phyloP scores from a whole-genome alignment of 2,329 filamentous ascomycete species.

The Apiospora arundinis region DNA sequence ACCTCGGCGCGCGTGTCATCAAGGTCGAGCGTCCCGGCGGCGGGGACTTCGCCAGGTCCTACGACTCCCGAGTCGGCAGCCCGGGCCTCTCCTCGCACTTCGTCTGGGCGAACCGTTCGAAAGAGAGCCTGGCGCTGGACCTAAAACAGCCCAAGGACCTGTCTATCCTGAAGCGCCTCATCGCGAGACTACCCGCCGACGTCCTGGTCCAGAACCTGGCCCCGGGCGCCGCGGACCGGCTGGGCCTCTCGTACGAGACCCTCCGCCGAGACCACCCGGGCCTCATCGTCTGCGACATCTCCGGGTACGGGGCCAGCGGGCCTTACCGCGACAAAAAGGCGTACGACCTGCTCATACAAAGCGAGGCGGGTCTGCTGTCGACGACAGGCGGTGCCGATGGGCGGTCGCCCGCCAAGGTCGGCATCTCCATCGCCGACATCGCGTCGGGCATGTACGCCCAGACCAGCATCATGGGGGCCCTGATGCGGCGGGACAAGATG shows the following conservation, averaged over 20 bases:
- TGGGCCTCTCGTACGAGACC: constrained; percentile 54
- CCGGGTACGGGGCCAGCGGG: constrained; percentile 57
- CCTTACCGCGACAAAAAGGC: constrained; percentile 61
- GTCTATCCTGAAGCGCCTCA: constrained; percentile 48
- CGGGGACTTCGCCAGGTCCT: constrained; percentile 59
- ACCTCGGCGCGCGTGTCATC: constrained; percentile 60
- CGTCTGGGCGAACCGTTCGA: constrained; percentile 61
- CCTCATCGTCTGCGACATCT: constrained; percentile 61
- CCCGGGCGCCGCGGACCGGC: constrained; percentile 53
- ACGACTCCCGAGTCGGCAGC: constrained; percentile 55
- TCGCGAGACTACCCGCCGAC: constrained; percentile 48
- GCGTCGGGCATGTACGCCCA: constrained; percentile 59
- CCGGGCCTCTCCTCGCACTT: constrained; percentile 58
- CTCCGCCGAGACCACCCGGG: constrained; percentile 48
- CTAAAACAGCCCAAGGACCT: constrained; percentile 53
- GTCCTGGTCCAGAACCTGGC: constrained; percentile 61
- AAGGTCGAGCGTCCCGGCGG: constrained; percentile 58
- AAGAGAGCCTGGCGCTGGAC: constrained; percentile 58
- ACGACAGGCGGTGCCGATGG: constrained; percentile 51
- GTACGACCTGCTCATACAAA: constrained; percentile 61
- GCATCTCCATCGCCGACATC: constrained; percentile 62
- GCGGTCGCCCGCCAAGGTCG: constrained; percentile 53
- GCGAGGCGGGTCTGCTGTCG: constrained; percentile 58
- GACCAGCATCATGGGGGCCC: constrained; percentile 55
- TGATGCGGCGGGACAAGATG: constrained; percentile 55